These are phyloP conservation scores for Penicillium sp. DNA, from an alignment of 2,329 filamentous ascomycete species.

Conservation along the genomic window DNA sequence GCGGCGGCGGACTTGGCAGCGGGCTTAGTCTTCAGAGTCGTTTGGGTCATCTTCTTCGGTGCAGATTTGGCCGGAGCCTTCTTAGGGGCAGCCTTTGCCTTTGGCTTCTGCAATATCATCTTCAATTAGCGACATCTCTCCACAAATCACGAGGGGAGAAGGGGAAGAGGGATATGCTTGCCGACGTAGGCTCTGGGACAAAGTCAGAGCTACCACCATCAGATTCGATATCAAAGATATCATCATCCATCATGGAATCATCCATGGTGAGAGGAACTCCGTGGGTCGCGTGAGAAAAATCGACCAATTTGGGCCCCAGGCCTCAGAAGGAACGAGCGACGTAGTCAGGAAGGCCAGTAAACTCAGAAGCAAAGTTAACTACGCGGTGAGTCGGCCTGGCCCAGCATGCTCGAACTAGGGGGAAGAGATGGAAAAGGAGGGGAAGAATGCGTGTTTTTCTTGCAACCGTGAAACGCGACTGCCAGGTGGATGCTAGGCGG, in stretches of 20 bases:
- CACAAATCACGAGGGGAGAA: background rate
- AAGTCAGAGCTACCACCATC: slow-evolving; percentile 58
- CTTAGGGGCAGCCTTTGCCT: slow-evolving; percentile 55
- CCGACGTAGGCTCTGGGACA: slow-evolving; percentile 52
- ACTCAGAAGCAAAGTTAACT: background rate
- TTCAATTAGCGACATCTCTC: slow-evolving; percentile 1
- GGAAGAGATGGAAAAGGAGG: slow-evolving; percentile 8
- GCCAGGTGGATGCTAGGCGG: slow-evolving; percentile 17
- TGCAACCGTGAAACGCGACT: slow-evolving; percentile 29
- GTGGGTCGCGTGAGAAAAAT: background rate
- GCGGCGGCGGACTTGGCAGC: slow-evolving; percentile 36
- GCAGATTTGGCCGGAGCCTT: slow-evolving; percentile 45
- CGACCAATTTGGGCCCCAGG: slow-evolving; percentile 3
- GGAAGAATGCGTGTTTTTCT: slow-evolving; percentile 20
- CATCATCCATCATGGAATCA: slow-evolving; percentile 58
- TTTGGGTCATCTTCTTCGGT: slow-evolving; percentile 41
- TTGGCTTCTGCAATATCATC: slow-evolving; percentile 50
- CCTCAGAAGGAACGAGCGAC: slow-evolving; percentile 9
- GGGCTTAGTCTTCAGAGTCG: slow-evolving; percentile 44
- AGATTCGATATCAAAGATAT: slow-evolving; percentile 57
- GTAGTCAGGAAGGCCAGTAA: background rate
- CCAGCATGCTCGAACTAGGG: slow-evolving; percentile 15
- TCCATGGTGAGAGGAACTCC: slow-evolving; percentile 30
- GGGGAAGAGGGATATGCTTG: slow-evolving; percentile 44
- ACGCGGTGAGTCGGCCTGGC: slow-evolving; percentile 1